Evolutionary conservation across 441 rosid genomes (phyloP).

Genomic region (Biscutella laevigata): DNA sequence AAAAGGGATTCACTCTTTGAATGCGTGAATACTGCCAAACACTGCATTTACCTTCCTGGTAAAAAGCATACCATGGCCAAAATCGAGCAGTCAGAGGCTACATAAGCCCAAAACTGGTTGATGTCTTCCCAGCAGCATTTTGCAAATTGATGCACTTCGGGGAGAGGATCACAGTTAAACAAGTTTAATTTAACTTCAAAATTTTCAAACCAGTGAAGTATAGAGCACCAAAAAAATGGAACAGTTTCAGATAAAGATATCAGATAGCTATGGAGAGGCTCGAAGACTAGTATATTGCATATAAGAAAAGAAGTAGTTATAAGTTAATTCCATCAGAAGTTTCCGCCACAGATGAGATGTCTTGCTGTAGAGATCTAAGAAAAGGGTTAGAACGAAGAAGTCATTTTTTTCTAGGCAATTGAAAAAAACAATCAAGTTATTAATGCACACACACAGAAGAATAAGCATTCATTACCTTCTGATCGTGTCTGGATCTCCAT

Average conservation of each 20-base stretch:
- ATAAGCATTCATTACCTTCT: slow-evolving; percentile 62
- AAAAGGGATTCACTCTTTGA: slow-evolving; percentile 61
- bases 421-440: slow-evolving; percentile 24
- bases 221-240: slow-evolving; percentile 23
- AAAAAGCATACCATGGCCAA: slow-evolving; percentile 75
- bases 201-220: slow-evolving; percentile 9
- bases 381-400: slow-evolving; percentile 50
- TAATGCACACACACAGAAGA: slow-evolving; percentile 23
- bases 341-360: slow-evolving; percentile 53
- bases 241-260: slow-evolving; percentile 28
- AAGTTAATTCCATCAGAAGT: slow-evolving; percentile 52
- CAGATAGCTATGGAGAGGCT: slow-evolving; percentile 29
- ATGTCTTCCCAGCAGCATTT: slow-evolving; percentile 95
- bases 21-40: slow-evolving; percentile 57
- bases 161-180: slow-evolving; percentile 47
- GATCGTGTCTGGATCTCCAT: slow-evolving; percentile 89
- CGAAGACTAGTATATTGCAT: slow-evolving; percentile 34
- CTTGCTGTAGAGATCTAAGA: slow-evolving; percentile 63
- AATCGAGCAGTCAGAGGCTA: slow-evolving; percentile 83
- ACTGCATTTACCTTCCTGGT: slow-evolving; percentile 92
- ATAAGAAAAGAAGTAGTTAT: slow-evolving; percentile 31
- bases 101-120: slow-evolving; percentile 76
- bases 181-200: slow-evolving; percentile 30
- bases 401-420: slow-evolving; percentile 28
- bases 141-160: slow-evolving; percentile 70